Evolutionary conservation across 2,329 filamentous ascomycete genomes (phyloP), one percentile per base, ranked within the genome.

Genomic region (Trichoderma koningiopsis): DNA sequence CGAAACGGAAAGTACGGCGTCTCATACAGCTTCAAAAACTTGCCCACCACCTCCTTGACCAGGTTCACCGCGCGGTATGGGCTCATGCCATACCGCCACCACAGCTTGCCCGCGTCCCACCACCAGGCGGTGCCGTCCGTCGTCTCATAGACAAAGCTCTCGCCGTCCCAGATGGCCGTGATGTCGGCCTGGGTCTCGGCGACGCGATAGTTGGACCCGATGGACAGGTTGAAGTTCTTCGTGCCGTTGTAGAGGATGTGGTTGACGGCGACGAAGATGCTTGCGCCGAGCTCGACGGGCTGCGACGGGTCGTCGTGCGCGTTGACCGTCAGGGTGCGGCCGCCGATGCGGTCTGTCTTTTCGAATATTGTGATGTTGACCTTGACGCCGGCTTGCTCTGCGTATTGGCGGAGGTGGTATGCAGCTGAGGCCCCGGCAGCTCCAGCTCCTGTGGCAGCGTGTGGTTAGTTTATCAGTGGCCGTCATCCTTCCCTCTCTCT

Each of bases 351-450:
- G 37, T 83, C 79, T 19, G 88, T 89, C 73, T 90, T 91, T 76
- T 99, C 96, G 78, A 95, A 97, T 33, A 99, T 84, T 27, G 94
- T 97, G 74, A 98, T 91, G 73, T 97, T 91, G 70, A 95, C 77
- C 2, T 85, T 81, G 22, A 91, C 79, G 22, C 82, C 82, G n/a
- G 85, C 83, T 69, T 87, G 80, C 4, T 87, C 80, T 27, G 92
- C 91, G 78, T 90, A 94, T 75, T 91, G 88, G 49, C 86, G 85
- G 58, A 99, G 84, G 76, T 95, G 89, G 79, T 96, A 97, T 0
- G 96, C 94, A 3, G 94, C 84, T 2, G 94, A 97, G 5, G 96
- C 89, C 35, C 96, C 96, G 35, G 89, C 95, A 55, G 96, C 91
- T 58, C 96, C 96, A 73, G 95, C 95, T 71, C 96, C 95, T 97